Base-by-base conservation (phyloP, 441 rosid species). In the Francoa sonchifolia region DNA sequence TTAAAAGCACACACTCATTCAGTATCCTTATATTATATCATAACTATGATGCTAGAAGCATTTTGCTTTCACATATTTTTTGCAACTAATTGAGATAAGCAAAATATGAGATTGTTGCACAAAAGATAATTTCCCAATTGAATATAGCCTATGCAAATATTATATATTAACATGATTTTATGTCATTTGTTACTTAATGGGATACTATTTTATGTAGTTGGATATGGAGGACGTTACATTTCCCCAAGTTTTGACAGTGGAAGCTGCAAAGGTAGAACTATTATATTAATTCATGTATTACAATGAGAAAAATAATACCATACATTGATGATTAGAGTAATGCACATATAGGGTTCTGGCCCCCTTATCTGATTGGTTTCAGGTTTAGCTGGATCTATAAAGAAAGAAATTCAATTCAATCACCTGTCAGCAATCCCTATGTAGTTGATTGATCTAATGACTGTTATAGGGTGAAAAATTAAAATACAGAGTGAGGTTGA, bases 141-240 rank as follows among this genome's bases (percentile, higher is more conserved):
- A n/a, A n/a, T n/a, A n/a, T n/a, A n/a, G n/a, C n/a, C 25, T 23
- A 13, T 40, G 7, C 13, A 11, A 16, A 23, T 32, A 32, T 41
- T 41, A 8, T 38, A 50, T 6, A 30, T 46, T 31, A 32, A 8
- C 33, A 11, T 8, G 11, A 5, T 34, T 19, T 18, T 9, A 38
- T 38, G 19, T 5, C 42, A 38, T 38, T 23, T 27, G 45, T 14
- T 34, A 37, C 33, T 39, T 41, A 32, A 44, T 22, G 30, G 1
- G 41, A 3, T 39, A 20, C 38, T 54, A 35, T 37, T 71, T 52
- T 53, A 32, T 68, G 76, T 82, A 82, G 96, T 57, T 82, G 73
- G 84, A 78, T 64, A 51, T 46, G 41, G 67, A 45, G 52, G 94
- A 68, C 38, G 39, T 71, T 61, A 77, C 82, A 47, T 77, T 79